Percentiles rank a stretch among this genome's conserved stretches.
phyloP scores from a whole-genome alignment of 148 eudicot genomes.

The Arbutus unedo region DNA sequence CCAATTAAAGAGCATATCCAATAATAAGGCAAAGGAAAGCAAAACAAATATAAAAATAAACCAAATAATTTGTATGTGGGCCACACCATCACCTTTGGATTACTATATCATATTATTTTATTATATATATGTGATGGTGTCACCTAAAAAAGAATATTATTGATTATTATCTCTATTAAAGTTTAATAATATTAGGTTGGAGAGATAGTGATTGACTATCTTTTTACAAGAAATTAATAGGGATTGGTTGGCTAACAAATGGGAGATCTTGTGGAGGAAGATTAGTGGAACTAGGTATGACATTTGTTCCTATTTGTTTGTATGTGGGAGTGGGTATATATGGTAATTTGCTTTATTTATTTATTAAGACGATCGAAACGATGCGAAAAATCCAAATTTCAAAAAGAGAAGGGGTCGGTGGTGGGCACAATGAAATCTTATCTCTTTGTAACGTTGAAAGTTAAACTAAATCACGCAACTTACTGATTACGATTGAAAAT shows the following conservation, averaged over 20 bases:
- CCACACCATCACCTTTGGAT: conserved; percentile 1
- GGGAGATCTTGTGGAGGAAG: conserved; percentile 5
- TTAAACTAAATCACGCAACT: too few relatives aligned
- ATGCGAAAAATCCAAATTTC: too few relatives aligned
- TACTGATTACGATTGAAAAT: too few relatives aligned
- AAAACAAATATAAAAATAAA: neutral
- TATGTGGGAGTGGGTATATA: neutral
- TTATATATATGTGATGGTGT: neutral
- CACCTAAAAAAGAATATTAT: neutral
- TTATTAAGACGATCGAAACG: too few relatives aligned
- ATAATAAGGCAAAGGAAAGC: conserved; percentile 24
- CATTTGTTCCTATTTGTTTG: neutral
- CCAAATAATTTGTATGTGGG: neutral
- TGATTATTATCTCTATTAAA: neutral
- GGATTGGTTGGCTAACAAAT: conserved; percentile 14
- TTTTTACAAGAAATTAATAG: neutral
- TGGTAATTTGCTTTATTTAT: neutral
- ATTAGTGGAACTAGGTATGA: conserved; percentile 14
- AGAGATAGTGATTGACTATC: neutral
- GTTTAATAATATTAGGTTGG: neutral
- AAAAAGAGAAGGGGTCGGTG: too few relatives aligned
- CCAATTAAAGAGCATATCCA: conserved; percentile 15
- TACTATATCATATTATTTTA: neutral
- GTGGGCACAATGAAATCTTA: too few relatives aligned
- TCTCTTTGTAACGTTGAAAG: too few relatives aligned